Evolutionary conservation across 2,329 filamentous ascomycete species (phyloP).

Genomic region (Chalaropsis ovoidea): DNA sequence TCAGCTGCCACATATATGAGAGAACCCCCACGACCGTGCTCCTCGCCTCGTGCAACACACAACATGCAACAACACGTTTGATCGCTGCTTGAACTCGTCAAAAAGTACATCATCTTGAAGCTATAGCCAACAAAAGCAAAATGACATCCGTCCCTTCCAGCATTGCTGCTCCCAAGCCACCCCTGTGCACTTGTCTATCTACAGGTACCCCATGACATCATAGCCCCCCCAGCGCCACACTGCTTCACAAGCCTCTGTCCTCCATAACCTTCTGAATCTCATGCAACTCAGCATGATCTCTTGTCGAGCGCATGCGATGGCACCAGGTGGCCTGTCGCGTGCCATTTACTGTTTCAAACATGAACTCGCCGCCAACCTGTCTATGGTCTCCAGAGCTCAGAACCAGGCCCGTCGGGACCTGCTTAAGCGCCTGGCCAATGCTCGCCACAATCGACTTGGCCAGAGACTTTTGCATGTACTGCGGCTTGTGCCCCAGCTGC

Average conservation of each 20-base stretch:
- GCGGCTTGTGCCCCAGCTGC: constrained; percentile 48
- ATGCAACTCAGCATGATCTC: constrained; percentile 64
- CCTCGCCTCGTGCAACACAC: not conserved
- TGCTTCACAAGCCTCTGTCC: not conserved
- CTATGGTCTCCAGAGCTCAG: constrained; percentile 54
- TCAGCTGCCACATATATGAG: not conserved
- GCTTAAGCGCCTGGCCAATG: constrained; percentile 50
- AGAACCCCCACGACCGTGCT: too few relatives aligned
- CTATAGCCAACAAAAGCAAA: not conserved
- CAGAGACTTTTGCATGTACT: constrained; percentile 52
- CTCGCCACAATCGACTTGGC: constrained; percentile 42
- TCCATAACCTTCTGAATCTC: constrained; percentile 42
- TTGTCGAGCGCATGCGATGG: constrained; percentile 68
- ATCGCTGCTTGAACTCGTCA: too few relatives aligned
- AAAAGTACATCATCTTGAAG: too few relatives aligned
- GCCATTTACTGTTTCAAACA: constrained; percentile 50
- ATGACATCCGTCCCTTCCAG: not conserved
- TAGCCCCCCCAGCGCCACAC: too few relatives aligned
- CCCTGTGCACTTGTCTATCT: too few relatives aligned
- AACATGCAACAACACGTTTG: not conserved
- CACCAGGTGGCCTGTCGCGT: constrained; percentile 64
- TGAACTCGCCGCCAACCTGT: constrained; percentile 67
- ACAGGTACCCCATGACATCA: constrained; percentile 5
- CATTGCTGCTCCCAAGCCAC: too few relatives aligned
- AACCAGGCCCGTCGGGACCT: constrained; percentile 47